Conservation (phyloP, 108 stramenopile genomes). For the Cyclotella choctawhatcheeana region DNA sequence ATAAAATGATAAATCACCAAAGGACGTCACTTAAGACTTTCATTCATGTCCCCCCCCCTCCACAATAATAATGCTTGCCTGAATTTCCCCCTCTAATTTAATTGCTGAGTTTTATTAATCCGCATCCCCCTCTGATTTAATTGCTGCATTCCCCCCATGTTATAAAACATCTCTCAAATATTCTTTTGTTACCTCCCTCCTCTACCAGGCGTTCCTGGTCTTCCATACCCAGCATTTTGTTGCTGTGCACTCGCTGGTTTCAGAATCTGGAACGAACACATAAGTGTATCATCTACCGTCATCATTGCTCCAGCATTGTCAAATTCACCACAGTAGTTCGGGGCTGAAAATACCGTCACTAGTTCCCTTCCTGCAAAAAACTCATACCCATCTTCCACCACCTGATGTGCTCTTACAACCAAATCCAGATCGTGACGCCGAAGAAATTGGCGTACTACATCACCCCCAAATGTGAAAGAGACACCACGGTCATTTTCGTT, state of each 20-base stretch:
- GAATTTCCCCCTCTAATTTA: not conserved
- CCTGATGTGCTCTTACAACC: slow-evolving; percentile 99
- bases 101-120: slow-evolving; percentile 18
- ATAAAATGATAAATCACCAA: slow-evolving; percentile 5
- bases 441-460: slow-evolving; percentile 98
- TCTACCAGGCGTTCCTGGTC: slow-evolving; percentile 77
- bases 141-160: slow-evolving; percentile 15
- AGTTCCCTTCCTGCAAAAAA: slow-evolving; percentile 97
- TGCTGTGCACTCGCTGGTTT: slow-evolving; percentile 91
- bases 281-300: slow-evolving; percentile 95
- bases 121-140: slow-evolving; percentile 18
- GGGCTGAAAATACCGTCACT: slow-evolving; percentile 97
- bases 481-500: slow-evolving; percentile 99
- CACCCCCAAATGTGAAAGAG: slow-evolving; percentile 99
- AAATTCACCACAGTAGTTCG: slow-evolving; percentile 99
- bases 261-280: slow-evolving; percentile 97
- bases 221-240: slow-evolving; percentile 67
- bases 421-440: slow-evolving; percentile 98
- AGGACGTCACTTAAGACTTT: slow-evolving; percentile 7
- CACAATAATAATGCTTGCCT: too few relatives aligned
- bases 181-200: slow-evolving; percentile 57
- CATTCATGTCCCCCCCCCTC: not conserved
- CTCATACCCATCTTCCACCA: slow-evolving; percentile 99
- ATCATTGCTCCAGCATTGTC: slow-evolving; percentile 99
- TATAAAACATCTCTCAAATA: not conserved